Conservation (phyloP, 176 grass and related monocot species). For the Zoysia japonica region DNA sequence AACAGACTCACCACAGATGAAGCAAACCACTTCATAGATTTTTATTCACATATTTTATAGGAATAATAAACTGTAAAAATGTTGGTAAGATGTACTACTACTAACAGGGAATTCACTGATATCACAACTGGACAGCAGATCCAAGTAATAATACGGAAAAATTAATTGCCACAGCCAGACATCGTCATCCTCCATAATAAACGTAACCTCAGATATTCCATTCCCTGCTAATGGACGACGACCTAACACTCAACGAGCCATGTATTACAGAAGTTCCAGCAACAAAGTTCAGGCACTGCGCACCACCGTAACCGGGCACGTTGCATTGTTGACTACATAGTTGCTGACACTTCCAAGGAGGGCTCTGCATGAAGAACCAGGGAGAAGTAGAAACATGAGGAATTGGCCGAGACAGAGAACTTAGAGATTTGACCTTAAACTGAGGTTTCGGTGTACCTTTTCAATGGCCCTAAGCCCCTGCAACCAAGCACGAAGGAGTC, state of each 20-base stretch:
- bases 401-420: neutral
- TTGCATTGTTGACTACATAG: constrained; percentile 68
- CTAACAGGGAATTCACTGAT: constrained; percentile 16
- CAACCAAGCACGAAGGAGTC: constrained; percentile 68
- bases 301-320: constrained; percentile 85
- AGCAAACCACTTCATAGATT: constrained; percentile 6
- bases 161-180: neutral
- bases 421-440: neutral
- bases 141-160: neutral
- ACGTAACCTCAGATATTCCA: neutral
- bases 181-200: constrained; percentile 19
- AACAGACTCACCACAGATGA: neutral
- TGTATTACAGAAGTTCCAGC: constrained; percentile 14
- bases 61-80: neutral
- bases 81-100: neutral
- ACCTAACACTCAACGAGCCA: neutral
- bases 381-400: constrained; percentile 23
- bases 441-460: constrained; percentile 56
- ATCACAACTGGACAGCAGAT: neutral
- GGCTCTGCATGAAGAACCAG: constrained; percentile 48
- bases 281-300: constrained; percentile 29
- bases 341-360: constrained; percentile 93
- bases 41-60: neutral
- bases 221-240: neutral
- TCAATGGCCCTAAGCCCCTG: constrained; percentile 77